These are phyloP conservation scores for Phialophora tarda DNA, from an alignment of 2,329 filamentous ascomycete species.

Conservation along the genomic window DNA sequence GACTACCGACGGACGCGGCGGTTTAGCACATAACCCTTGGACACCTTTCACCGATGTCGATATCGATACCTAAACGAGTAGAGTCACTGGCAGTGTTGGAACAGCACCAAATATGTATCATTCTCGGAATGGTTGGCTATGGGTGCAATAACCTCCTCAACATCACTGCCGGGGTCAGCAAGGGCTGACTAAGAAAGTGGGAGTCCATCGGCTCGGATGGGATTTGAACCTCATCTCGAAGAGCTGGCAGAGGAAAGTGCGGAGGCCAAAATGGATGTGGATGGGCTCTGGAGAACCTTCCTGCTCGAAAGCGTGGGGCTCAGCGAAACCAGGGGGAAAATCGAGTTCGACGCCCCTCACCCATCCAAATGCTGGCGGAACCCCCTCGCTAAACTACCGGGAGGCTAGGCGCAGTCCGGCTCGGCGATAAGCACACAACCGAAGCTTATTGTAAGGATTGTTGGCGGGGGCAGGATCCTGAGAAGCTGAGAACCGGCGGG, in stretches of 20 bases:
- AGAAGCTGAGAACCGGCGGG: too few relatives aligned
- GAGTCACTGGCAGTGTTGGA: not conserved
- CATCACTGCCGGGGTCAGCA: not conserved
- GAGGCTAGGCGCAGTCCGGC: not conserved
- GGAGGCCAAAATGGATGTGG: not conserved
- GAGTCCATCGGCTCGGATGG: not conserved
- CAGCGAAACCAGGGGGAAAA: not conserved
- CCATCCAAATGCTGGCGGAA: not conserved
- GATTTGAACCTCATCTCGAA: not conserved
- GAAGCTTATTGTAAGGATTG: not conserved
- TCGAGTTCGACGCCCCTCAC: not conserved
- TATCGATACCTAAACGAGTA: not conserved
- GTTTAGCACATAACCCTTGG: not conserved
- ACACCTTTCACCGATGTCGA: not conserved
- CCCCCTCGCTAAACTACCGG: not conserved
- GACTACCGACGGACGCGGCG: not conserved
- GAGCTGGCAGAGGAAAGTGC: not conserved
- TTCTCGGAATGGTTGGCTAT: not conserved
- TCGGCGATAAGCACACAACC: conserved; percentile 5
- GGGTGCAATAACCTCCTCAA: not conserved
- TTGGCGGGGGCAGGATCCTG: too few relatives aligned
- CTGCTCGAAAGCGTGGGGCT: not conserved
- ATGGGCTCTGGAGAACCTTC: not conserved
- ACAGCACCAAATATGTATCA: not conserved
- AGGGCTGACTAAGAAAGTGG: conserved; percentile 5